Percentiles rank a stretch among this genome's conserved stretches.
phyloP scores from a whole-genome alignment of 106 monocot species.

The Dactylorhiza incarnata region DNA sequence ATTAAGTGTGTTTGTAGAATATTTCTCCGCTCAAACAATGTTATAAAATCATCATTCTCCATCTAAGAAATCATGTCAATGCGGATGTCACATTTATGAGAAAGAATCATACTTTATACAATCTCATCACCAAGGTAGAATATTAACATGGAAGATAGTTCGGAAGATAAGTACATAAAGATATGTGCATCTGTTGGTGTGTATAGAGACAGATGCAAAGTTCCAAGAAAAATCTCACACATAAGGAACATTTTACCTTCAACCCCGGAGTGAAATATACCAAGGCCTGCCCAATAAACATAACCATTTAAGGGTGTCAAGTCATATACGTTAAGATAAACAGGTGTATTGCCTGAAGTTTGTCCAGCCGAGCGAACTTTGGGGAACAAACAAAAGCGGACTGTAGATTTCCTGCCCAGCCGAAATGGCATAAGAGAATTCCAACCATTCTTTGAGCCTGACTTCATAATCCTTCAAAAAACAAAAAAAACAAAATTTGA shows the following conservation, averaged over 20 bases:
- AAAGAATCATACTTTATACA: too few species aligned
- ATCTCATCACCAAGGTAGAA: too few species aligned
- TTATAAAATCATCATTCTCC: too few species aligned
- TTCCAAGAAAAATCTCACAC: neutral
- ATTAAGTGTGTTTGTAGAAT: too few species aligned
- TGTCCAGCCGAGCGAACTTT: conserved; percentile 44
- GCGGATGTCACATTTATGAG: too few species aligned
- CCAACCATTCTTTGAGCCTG: conserved; percentile 31
- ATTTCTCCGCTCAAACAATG: too few species aligned
- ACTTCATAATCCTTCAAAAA: conserved; percentile 35
- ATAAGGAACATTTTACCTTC: conserved; percentile 34
- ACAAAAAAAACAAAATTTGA: neutral
- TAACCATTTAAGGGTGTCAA: conserved; percentile 56
- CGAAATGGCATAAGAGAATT: conserved; percentile 24
- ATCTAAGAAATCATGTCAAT: too few species aligned
- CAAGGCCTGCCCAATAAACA: conserved; percentile 69
- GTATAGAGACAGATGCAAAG: neutral
- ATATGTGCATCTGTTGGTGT: too few species aligned
- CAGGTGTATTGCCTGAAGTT: conserved; percentile 45
- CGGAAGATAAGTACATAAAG: too few species aligned
- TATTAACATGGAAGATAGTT: too few species aligned
- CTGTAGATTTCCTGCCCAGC: conserved; percentile 25
- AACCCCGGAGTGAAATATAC: conserved; percentile 68
- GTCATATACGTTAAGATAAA: conserved; percentile 64
- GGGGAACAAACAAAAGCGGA: conserved; percentile 43